Percentiles rank a stretch among this genome's conserved stretches.
These are phyloP conservation scores for Cerrena zonata DNA, from an alignment of 1,284 basidiomycete genomes.

Conservation along the genomic window DNA sequence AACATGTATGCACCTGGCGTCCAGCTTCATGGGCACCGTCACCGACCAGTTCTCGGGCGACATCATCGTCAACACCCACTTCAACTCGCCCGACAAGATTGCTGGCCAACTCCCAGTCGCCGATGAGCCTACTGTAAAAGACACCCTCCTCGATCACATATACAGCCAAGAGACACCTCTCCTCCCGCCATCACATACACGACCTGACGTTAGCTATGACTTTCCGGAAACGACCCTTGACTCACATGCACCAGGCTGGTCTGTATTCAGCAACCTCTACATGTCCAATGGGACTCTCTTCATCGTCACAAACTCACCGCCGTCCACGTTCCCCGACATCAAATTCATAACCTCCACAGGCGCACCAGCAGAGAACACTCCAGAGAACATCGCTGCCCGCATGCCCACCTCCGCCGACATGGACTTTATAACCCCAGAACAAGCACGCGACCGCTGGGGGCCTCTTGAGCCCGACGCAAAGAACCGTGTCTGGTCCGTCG, in stretches of 20 bases:
- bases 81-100: conserved; percentile 9
- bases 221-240: conserved; percentile 50
- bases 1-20: conserved; percentile 44
- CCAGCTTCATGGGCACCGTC: conserved; percentile 32
- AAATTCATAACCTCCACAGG: conserved; percentile 67
- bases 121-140: conserved; percentile 18
- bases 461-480: conserved; percentile 28
- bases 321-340: conserved; percentile 52
- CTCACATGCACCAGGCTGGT: conserved; percentile 75
- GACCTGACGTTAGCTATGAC: conserved; percentile 18
- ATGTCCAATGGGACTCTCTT: conserved; percentile 73
- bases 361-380: conserved; percentile 49
- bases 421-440: conserved; percentile 50
- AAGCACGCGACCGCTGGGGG: conserved; percentile 63
- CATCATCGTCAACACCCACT: conserved; percentile 34
- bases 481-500: conserved; percentile 57
- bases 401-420: conserved; percentile 63
- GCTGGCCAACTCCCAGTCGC: neutral
- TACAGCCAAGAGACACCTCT: conserved; percentile 1
- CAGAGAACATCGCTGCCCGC: conserved; percentile 58
- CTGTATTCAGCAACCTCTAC: conserved; percentile 72
- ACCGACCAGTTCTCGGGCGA: conserved; percentile 27
- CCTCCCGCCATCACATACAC: neutral
- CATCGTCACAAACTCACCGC: conserved; percentile 46
- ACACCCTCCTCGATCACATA: conserved; percentile 4